Percentiles rank a stretch among this genome's conserved stretches.
Conservation (phyloP, 2,329 filamentous ascomycete species). For the Neofusicoccum parvum region DNA sequence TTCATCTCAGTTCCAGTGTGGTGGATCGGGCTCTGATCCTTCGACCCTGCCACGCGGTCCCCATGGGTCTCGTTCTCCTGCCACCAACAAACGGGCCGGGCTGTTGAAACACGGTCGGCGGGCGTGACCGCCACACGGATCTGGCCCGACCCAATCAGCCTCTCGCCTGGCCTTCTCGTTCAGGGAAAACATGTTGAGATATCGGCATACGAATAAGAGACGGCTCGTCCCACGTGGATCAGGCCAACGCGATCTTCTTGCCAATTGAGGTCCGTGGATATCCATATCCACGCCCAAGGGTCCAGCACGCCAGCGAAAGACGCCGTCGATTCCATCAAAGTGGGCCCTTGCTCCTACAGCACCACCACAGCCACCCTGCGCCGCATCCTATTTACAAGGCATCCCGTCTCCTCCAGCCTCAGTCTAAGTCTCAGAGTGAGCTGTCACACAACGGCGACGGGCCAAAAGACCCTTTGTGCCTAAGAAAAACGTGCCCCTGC, state of each 20-base stretch:
- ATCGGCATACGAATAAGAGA: not conserved
- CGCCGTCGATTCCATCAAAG: not conserved
- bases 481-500: not conserved
- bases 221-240: slow-evolving; percentile 4
- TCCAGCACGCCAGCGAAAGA: slow-evolving; percentile 1
- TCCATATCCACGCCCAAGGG: not conserved
- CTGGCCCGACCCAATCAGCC: not conserved
- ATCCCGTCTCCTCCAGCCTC: not conserved
- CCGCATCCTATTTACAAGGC: slow-evolving; percentile 3
- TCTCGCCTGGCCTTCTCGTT: not conserved
- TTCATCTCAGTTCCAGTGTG: not conserved
- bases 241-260: not conserved
- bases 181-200: not conserved
- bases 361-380: not conserved
- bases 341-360: not conserved
- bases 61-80: not conserved
- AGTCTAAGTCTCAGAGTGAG: slow-evolving; percentile 1
- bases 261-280: not conserved
- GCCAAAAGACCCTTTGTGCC: not conserved
- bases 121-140: slow-evolving; percentile 5
- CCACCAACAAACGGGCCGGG: slow-evolving; percentile 11
- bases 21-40: not conserved
- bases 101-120: not conserved
- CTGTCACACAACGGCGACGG: not conserved
- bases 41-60: not conserved